These are phyloP conservation scores for Russula virescens DNA, from an alignment of 768 basidiomycete species.

Conservation along the genomic window DNA sequence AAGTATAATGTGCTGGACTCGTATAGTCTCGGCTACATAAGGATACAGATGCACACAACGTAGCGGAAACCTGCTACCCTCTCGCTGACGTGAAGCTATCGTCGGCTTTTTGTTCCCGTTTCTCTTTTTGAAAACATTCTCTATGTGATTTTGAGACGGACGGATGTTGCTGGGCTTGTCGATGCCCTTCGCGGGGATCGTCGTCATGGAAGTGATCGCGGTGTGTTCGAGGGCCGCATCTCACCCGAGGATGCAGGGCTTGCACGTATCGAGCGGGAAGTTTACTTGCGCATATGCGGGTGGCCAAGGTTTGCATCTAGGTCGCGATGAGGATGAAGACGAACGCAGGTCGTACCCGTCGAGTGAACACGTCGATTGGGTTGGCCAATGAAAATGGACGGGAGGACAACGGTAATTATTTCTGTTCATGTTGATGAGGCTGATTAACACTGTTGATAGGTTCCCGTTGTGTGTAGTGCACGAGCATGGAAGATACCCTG, in stretches of 20 bases:
- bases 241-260: constrained; percentile 72
- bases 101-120: no score
- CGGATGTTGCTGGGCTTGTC: constrained; percentile 55
- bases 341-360: constrained; percentile 33
- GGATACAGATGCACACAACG: neutral
- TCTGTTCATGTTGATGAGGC: neutral
- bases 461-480: constrained; percentile 39
- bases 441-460: neutral
- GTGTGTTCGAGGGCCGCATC: constrained; percentile 73
- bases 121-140: no score
- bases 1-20: neutral
- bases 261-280: constrained; percentile 59
- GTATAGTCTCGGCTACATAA: neutral
- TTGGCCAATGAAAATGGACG: constrained; percentile 10
- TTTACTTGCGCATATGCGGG: constrained; percentile 65
- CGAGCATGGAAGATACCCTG: constrained; percentile 40
- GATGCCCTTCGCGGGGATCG: constrained; percentile 61
- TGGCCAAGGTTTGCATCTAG: constrained; percentile 69
- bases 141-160: no score
- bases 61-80: neutral
- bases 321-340: constrained; percentile 64
- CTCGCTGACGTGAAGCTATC: neutral
- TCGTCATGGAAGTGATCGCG: constrained; percentile 70
- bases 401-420: constrained; percentile 8
- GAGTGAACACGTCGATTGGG: constrained; percentile 27